Percentiles rank a stretch among this genome's conserved stretches.
Evolutionary conservation across 345 rosid species (phyloP).

Genomic region (Brassica carinata): DNA sequence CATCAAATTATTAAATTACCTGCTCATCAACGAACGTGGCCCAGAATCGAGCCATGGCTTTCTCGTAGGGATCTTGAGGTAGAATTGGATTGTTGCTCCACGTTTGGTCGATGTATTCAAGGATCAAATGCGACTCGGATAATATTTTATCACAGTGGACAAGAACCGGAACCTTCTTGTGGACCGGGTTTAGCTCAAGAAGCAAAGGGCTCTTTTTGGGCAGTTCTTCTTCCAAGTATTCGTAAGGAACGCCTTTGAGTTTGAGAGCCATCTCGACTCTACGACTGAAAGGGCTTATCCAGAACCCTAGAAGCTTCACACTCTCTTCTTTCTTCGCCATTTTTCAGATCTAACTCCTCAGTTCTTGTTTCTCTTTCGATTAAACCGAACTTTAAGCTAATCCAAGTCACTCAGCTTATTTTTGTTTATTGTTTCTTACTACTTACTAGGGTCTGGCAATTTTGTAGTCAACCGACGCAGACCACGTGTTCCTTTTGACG

Average conservation of each 20-base stretch:
- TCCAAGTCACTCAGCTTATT: not conserved
- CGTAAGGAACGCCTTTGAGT: constrained; percentile 46
- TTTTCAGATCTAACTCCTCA: not conserved
- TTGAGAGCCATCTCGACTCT: constrained; percentile 48
- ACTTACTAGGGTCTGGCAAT: no score
- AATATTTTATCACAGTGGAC: constrained; percentile 47
- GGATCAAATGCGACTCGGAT: not conserved
- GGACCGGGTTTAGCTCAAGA: constrained; percentile 44
- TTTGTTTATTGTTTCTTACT: not conserved
- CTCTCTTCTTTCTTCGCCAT: constrained; percentile 36
- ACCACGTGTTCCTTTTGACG: no score
- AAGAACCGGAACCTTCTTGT: constrained; percentile 50
- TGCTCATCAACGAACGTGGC: constrained; percentile 44
- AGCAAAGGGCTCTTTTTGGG: constrained; percentile 26
- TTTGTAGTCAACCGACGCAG: no score
- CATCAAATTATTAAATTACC: constrained; percentile 9
- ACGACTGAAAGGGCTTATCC: constrained; percentile 46
- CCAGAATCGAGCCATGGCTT: constrained; percentile 53
- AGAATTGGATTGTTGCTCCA: constrained; percentile 47
- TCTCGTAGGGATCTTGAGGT: constrained; percentile 45
- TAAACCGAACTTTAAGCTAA: not conserved
- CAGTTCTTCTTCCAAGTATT: constrained; percentile 44
- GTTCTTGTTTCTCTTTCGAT: not conserved
- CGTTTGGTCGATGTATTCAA: constrained; percentile 43
- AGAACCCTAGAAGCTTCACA: constrained; percentile 47